Conservation (phyloP, 495 filamentous ascomycete genomes). For the Cercophora samala region DNA sequence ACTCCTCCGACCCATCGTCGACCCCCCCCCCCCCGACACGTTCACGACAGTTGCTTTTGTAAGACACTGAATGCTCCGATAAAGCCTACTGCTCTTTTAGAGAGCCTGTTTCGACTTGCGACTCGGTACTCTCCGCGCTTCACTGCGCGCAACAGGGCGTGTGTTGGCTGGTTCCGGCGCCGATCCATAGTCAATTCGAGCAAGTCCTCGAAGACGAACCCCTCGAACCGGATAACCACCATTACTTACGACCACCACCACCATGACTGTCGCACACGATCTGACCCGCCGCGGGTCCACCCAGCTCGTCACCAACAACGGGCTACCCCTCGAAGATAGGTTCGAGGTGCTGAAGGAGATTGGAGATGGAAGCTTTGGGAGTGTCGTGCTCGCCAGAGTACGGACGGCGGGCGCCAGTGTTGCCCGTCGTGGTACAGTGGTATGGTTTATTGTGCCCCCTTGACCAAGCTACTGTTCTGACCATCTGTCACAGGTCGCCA, state of each 20-base stretch:
- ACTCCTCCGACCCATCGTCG: background rate
- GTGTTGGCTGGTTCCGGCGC: conserved; percentile 10
- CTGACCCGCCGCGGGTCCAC: conserved; percentile 56
- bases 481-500: conserved; percentile 67
- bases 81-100: conserved; percentile 33
- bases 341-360: conserved; percentile 98
- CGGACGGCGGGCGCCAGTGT: conserved; percentile 84
- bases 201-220: background rate
- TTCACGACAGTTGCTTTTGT: background rate
- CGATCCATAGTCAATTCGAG: conserved; percentile 8
- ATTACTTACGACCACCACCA: conserved; percentile 27
- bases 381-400: conserved; percentile 86
- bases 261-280: conserved; percentile 69
- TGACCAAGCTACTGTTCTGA: conserved; percentile 15
- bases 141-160: conserved; percentile 17
- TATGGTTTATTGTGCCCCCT: conserved; percentile 46
- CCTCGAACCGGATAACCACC: background rate
- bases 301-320: conserved; percentile 33
- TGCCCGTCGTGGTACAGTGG: conserved; percentile 87
- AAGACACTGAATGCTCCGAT: conserved; percentile 36
- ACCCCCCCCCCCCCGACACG: background rate
- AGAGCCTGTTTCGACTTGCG: conserved; percentile 27
- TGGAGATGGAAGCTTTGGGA: conserved; percentile 97
- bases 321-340: conserved; percentile 67
- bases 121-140: conserved; percentile 13